Base-by-base conservation (phyloP, 176 grass and related monocot genomes). In the Zoysia pacifica region DNA sequence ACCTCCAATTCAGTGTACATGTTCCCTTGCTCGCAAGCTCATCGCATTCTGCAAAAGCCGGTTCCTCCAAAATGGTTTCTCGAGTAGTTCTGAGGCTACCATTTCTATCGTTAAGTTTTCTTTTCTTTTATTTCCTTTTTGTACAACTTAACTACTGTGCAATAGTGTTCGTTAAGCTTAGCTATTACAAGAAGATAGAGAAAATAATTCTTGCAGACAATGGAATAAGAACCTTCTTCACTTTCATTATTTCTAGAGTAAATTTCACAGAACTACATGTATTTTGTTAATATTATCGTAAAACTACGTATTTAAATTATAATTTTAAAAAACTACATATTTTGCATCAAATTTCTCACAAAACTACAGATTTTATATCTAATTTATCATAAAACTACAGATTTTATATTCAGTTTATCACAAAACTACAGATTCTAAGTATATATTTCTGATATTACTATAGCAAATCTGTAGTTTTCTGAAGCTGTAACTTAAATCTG, bases 221-320 rank as follows among this genome's bases (percentile, higher is more conserved):
- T 77, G 49, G 67, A 49, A 50, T 42, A 71, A 83, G 67, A 67
- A 51, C 43, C 72, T 73, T 83, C 73, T 19, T 61, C 15, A 74
- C 51, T 51, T 53, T 67, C 68, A 63, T 28, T 28, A 28, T 28
- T 28, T 28, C 28, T 28, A 28, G 28, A 28, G 28, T 28, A 28
- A 28, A 28, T 28, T 28, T 28, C 28, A 28, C 28, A 28, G 0
- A 28, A 28, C 28, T 28, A 28, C 28, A 28, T 28, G 28, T 28
- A 28, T 28, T 28, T 28, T 28, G 28, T 28, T 28, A 28, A 28
- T 28, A 28, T 28, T 28, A 28, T 28, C 28, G 0, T 0, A 28
- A 28, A 28, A 28, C 28, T 28, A 28, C 28, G 28, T 28, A 28
- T 28, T 28, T 28, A 28, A 28, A 28, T 28, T 28, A 28, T 28